These are phyloP conservation scores for Plasmodium coatneyi DNA, from an alignment of 169 alveolate species.

Conservation along the genomic window DNA sequence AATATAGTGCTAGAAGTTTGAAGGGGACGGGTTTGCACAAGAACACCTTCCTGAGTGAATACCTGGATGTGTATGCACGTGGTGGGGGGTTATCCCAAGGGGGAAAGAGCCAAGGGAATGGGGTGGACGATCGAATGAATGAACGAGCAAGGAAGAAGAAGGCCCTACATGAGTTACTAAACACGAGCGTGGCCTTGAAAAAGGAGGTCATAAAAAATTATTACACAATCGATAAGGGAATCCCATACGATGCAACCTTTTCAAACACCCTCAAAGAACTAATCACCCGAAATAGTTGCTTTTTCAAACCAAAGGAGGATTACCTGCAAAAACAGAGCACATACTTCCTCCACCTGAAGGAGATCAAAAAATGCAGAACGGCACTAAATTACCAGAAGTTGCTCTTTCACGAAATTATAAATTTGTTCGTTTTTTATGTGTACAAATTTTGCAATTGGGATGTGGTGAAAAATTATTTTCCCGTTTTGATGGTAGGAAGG, in stretches of 20 bases:
- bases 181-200: conserved; percentile 13
- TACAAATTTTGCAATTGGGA: conserved; percentile 66
- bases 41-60: conserved; percentile 9
- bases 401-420: conserved; percentile 45
- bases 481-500: conserved; percentile 31
- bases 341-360: conserved; percentile 39
- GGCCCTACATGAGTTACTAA: conserved; percentile 14
- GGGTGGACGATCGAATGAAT: neutral
- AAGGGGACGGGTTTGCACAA: conserved; percentile 7
- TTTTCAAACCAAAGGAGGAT: conserved; percentile 39
- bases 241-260: conserved; percentile 5
- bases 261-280: neutral
- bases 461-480: conserved; percentile 50
- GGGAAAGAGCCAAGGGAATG: neutral
- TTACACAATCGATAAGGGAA: conserved; percentile 22
- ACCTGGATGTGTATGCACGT: neutral
- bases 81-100: neutral
- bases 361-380: conserved; percentile 32
- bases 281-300: conserved; percentile 14
- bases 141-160: conserved; percentile 3
- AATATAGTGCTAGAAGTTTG: neutral
- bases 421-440: conserved; percentile 58
- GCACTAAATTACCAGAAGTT: conserved; percentile 17
- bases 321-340: conserved; percentile 7
- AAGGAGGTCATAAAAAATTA: conserved; percentile 51